Percentiles rank a stretch among this genome's conserved stretches.
These are phyloP conservation scores for Glycine latifolia DNA, from an alignment of 306 rosid species.

Conservation along the genomic window DNA sequence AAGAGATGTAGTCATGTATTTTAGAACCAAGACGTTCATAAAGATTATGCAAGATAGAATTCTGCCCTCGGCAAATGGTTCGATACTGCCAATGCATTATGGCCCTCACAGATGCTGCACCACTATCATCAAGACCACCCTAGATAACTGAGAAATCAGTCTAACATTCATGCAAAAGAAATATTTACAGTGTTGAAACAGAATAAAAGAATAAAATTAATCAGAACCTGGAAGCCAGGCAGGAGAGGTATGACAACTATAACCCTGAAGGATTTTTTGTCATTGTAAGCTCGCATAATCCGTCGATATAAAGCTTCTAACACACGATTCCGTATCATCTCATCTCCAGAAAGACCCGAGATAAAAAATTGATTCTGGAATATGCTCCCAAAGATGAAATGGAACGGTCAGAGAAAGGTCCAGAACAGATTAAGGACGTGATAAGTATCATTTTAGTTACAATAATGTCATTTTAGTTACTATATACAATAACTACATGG, in stretches of 20 bases:
- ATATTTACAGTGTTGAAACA: constrained; percentile 40
- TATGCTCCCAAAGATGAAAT: constrained; percentile 48
- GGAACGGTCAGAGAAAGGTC: constrained; percentile 48
- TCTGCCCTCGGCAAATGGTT: constrained; percentile 89
- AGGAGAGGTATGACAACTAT: constrained; percentile 93
- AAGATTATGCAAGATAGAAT: constrained; percentile 85
- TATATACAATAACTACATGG: neutral
- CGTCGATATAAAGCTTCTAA: constrained; percentile 83
- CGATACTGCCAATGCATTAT: constrained; percentile 99
- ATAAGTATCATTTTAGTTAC: neutral
- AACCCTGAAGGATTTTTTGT: constrained; percentile 84
- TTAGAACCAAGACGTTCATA: constrained; percentile 75
- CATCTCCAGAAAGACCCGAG: constrained; percentile 96
- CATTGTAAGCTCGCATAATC: constrained; percentile 84
- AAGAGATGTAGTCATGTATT: constrained; percentile 87
- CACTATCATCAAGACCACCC: constrained; percentile 99
- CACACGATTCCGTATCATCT: constrained; percentile 84
- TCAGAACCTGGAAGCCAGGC: constrained; percentile 94
- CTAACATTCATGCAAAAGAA: constrained; percentile 33
- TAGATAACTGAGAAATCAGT: constrained; percentile 54
- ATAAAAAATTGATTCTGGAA: constrained; percentile 98
- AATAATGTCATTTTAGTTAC: no score
- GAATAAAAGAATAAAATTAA: constrained; percentile 1
- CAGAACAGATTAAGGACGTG: constrained; percentile 7
- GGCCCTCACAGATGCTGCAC: constrained; percentile 99